Evolutionary conservation across 192 early-diverging fungal species (phyloP).

Genomic region (Glomus cerebriforme): DNA sequence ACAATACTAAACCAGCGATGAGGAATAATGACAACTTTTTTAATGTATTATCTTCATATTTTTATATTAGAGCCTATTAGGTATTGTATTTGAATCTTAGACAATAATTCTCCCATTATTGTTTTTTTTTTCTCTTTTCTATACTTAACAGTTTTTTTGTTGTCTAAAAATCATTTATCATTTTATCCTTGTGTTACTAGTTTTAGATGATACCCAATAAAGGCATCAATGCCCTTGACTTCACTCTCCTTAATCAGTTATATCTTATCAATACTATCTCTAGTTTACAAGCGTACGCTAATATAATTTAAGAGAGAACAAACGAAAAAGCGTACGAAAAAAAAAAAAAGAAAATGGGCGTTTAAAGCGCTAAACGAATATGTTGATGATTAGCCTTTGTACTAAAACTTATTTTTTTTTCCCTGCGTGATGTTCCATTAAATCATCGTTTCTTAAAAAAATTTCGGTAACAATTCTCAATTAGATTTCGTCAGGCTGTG

Average conservation of each 20-base stretch:
- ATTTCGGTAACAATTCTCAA: not conserved
- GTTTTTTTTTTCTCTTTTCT: not conserved
- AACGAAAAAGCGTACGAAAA: not conserved
- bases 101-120: not conserved
- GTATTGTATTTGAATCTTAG: not conserved
- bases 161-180: not conserved
- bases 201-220: not conserved
- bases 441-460: not conserved
- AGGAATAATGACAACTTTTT: not conserved
- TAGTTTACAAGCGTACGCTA: not conserved
- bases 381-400: not conserved
- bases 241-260: not conserved
- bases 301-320: not conserved
- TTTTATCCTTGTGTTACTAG: not conserved
- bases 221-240: not conserved
- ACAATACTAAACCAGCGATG: not conserved
- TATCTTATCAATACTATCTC: not conserved
- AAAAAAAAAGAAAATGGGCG: not conserved
- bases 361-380: not conserved
- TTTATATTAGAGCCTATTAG: not conserved
- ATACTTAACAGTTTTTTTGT: not conserved
- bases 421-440: not conserved
- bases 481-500: not conserved
- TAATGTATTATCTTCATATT: not conserved
- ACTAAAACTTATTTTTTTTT: not conserved